Evolutionary conservation across 2,329 filamentous ascomycete genomes (phyloP), one percentile per base, ranked within the genome.

Genomic region (Parafenestella ontariensis): DNA sequence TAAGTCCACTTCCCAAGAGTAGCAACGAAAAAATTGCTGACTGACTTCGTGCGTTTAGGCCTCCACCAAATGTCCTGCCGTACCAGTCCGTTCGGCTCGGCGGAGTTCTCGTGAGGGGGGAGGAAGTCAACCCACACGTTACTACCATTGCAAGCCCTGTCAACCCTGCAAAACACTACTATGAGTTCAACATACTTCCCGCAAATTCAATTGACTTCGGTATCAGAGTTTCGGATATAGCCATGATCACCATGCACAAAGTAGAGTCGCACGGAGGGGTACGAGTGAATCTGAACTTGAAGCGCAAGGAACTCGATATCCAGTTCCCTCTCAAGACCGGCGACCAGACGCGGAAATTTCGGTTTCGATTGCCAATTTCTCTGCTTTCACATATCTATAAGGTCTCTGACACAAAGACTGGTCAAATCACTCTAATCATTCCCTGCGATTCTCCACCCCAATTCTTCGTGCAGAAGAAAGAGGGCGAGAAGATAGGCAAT

Each of bases 131-230:
- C 21, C 20, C 51, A 8, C 26, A 33, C 9, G 3, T 58, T 5
- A 53, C 28, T 26, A 61, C 49, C 9, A 33, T 72, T 28, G 40
- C 49, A 3, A 72, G 71, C 51, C 67, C 68, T 6, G 39, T 68
- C 24, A 54, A 70, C 31, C 56, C 65, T 1, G n/a, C 26, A 9
- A 69, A 52, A 23, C 5, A 26, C 1, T 72, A 74, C 43, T 62
- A 57, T 17, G 70, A 74, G 34, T 28, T 52, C 29, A 72, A 64
- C 42, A 62, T 64, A 21, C 37, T 74, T 8, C 61, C 34, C 7
- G 77, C 83, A 2, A 63, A 69, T 1, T 77, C 75, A 0, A 65
- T 92, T 1, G 81, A 86, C 17, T 89, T 92, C 61, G 89, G 90
- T 0, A 78, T 86, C 36, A 80, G 86, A 75, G 63, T 82, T 1